Base-by-base conservation (phyloP, 2,329 filamentous ascomycete genomes). In the Chaetomiaceae sp. region DNA sequence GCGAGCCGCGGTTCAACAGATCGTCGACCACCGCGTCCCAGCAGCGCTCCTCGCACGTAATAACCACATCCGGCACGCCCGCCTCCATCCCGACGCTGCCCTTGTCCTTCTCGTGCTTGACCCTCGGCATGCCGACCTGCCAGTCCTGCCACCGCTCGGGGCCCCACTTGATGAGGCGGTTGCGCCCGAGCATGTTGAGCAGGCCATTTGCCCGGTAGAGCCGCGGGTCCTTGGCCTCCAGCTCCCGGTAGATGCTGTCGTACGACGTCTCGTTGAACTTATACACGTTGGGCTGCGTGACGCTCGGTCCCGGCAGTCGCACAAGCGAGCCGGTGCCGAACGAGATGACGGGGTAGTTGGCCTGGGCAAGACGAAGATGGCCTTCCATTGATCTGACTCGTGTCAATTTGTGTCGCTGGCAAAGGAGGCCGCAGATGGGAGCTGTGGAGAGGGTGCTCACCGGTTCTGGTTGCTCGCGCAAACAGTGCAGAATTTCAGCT, bases 131-230 rank as follows among this genome's bases (percentile, higher is more conserved):
- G 3, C 93, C 93, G 2, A 95, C 76, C 38, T 86, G 80, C 93
- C 93, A 98, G 66, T 98, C 93, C 68, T 98, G 93, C 85, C 94
- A 98, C 49, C 93, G 81, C 68, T 98, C 93, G 0, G 93, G 93
- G 0, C 88, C 90, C 81, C 86, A 94, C 71, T 98, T 98, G 59
- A 98, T 85, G 49, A 79, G 79, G 53, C 89, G 79, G 61, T 98
- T 98, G 55, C 93, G 81, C 56, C 89, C 87, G 18, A 98, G 76
- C 93, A 98, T 98, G 65, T 91, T 94, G 49, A 98, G 73, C 39
- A 98, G 81, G 36, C 93, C 93, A 62, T 98, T 98, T 50, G 86
- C 85, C 34, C 81, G 83, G 69, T 98, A 98, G 1, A 98, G 73
- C 0, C 88, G 79, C 18, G 83, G 78, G 61, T 98, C 94, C 60